A percentile compares a stretch with the other conserved stretches of the same genome.
Evolutionary conservation across 805 yeast species (phyloP).

Genomic region (Vanderwaltozyma verrucispora): DNA sequence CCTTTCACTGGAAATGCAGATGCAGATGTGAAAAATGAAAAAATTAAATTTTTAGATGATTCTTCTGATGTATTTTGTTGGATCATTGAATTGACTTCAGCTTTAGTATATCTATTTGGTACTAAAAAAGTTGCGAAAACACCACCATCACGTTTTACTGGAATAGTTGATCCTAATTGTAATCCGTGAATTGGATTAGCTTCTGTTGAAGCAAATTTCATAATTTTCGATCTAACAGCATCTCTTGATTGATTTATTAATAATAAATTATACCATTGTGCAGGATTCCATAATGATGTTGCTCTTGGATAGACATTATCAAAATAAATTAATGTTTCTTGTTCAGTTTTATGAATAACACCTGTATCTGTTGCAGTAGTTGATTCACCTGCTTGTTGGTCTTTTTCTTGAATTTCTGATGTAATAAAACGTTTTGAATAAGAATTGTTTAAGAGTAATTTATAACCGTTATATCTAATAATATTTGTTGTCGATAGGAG

Average conservation of each 20-base stretch:
- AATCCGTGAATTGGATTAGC: slow-evolving; percentile 32
- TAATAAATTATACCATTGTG: slow-evolving; percentile 34
- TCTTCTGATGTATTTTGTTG: slow-evolving; percentile 36
- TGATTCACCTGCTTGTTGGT: slow-evolving; percentile 44
- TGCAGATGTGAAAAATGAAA: slow-evolving; percentile 39
- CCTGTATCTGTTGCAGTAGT: slow-evolving; percentile 48
- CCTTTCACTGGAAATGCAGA: slow-evolving; percentile 73
- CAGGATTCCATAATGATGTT: slow-evolving; percentile 36
- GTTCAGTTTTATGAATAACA: slow-evolving; percentile 39
- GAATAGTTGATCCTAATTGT: slow-evolving; percentile 48
- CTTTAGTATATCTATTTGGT: slow-evolving; percentile 39
- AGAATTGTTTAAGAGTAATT: no score
- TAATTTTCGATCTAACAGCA: slow-evolving; percentile 32
- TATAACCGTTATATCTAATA: no score
- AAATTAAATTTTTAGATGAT: slow-evolving; percentile 27
- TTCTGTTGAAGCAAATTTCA: slow-evolving; percentile 31
- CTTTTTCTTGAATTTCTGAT: slow-evolving; percentile 33
- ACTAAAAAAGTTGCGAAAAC: slow-evolving; percentile 74
- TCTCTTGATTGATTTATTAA: slow-evolving; percentile 29
- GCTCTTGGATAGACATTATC: slow-evolving; percentile 44
- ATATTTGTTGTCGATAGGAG: no score
- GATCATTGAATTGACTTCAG: slow-evolving; percentile 44
- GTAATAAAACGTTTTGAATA: slow-evolving; percentile 24
- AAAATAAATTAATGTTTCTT: slow-evolving; percentile 45
- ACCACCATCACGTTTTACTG: slow-evolving; percentile 82